Evolutionary conservation across 2,329 filamentous ascomycete species (phyloP), one percentile per base, ranked within the genome.

Genomic region (Clarireedia sp.): DNA sequence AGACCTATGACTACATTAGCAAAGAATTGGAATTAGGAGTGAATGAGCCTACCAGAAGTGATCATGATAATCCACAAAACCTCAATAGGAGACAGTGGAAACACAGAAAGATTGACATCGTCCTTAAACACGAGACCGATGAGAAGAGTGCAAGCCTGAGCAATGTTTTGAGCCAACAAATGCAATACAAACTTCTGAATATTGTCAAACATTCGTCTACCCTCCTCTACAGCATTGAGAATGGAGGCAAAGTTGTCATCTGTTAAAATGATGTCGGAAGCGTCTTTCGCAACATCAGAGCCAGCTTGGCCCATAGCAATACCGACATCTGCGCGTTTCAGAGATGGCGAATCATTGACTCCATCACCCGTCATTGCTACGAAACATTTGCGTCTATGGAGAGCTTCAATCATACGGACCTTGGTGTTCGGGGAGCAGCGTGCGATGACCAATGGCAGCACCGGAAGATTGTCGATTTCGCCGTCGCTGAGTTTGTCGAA

Each of bases 41-140:
- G 5, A 5, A 26, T 7, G 8, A 26, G 24, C 44, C 19, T 54
- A 1, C 86, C 88, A 41, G 88, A 92, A 0, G 90, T 96, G 54
- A 94, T 80, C 87, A 95, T 92, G 71, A 95, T 95, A 69, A 96
- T 89, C 90, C 89, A 96, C 57, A 96, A 80, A 60, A 95, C 92
- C 64, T 95, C 85, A 10, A 95, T 82, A 0, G 90, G 89, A 0
- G 88, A 83, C 45, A 95, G 81, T 4, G 90, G 90, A 70, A 95
- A 95, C 9, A 95, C 89, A 0, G 89, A 94, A 58, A 88, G 78
- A 8, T 81, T 78, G 9, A 76, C 74, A 2, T 71, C 62, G 66
- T 95, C 90, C 65, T 90, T 87, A 74, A 95, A 95, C 0, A 78
- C 86, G 3, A 95, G 81, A 52, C 90, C 90, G 40, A 90, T 84